These are phyloP conservation scores for Actinomucor elegans DNA, from an alignment of 371 early-diverging fungal genomes.

Conservation along the genomic window DNA sequence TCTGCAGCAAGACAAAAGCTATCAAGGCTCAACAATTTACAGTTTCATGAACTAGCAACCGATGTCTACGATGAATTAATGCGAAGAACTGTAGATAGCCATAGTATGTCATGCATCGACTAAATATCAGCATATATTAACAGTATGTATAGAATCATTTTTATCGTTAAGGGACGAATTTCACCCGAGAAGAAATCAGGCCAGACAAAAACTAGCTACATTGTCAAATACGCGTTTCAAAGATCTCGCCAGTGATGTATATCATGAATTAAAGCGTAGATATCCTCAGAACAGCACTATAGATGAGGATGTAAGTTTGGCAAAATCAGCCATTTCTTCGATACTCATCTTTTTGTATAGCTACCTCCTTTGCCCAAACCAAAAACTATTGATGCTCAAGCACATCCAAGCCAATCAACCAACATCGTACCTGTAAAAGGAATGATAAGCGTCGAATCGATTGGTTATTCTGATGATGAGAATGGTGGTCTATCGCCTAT, in stretches of 20 bases:
- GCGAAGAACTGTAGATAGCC: slow-evolving; percentile 63
- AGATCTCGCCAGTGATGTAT: slow-evolving; percentile 91
- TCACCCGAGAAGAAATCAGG: slow-evolving; percentile 96
- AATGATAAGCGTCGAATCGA: slow-evolving; percentile 42
- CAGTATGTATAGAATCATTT: slow-evolving; percentile 73
- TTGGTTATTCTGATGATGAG: slow-evolving; percentile 29
- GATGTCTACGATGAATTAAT: slow-evolving; percentile 96
- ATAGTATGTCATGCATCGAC: slow-evolving; percentile 50
- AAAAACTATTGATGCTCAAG: slow-evolving; percentile 15
- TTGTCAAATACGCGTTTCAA: slow-evolving; percentile 83
- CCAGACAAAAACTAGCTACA: slow-evolving; percentile 94
- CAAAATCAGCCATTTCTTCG: no score
- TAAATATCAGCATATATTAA: no score
- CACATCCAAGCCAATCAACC: slow-evolving; percentile 44
- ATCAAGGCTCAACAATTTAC: slow-evolving; percentile 73
- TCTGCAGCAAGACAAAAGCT: slow-evolving; percentile 85
- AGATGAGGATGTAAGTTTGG: slow-evolving; percentile 36
- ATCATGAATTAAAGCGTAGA: slow-evolving; percentile 77
- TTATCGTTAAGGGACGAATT: slow-evolving; percentile 80
- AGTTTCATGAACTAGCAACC: slow-evolving; percentile 92
- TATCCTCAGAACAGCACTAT: slow-evolving; percentile 53
- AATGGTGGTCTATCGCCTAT: slow-evolving; percentile 6
- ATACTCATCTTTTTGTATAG: not conserved
- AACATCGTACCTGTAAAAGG: slow-evolving; percentile 53
- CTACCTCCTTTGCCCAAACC: slow-evolving; percentile 34